A percentile compares a stretch with the other conserved stretches of the same genome.
These are phyloP conservation scores for Auxenochlorella pyrenoidosa DNA, from an alignment of 139 green algal species.

Conservation along the genomic window DNA sequence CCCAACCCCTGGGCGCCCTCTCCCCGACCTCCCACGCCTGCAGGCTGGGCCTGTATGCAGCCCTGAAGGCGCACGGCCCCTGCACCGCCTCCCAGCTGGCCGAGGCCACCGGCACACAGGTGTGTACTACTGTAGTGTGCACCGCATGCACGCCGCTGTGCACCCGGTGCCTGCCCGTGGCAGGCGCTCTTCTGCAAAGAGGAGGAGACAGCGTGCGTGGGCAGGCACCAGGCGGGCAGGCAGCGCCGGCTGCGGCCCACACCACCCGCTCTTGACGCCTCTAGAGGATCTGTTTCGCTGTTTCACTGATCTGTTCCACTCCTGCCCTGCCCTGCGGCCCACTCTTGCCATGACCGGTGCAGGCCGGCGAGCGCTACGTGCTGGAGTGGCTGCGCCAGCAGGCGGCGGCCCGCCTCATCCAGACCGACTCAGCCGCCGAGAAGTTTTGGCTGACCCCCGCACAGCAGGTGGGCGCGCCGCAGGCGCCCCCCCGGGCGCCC, in stretches of 20 bases:
- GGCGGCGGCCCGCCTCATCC: conserved; percentile 8
- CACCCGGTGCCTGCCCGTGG: background rate
- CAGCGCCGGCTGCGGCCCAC: background rate
- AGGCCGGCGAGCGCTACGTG: conserved; percentile 20
- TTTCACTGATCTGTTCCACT: no score
- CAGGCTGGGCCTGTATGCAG: conserved; percentile 39
- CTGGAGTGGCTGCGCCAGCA: conserved; percentile 47
- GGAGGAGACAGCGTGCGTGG: no score
- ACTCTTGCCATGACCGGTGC: background rate
- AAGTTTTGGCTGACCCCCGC: conserved; percentile 38
- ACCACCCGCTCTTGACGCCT: no score
- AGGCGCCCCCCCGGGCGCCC: no score
- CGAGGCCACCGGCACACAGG: background rate
- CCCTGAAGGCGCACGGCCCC: conserved; percentile 27
- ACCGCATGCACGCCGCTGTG: background rate
- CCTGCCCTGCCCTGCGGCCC: no score
- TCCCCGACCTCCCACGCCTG: background rate
- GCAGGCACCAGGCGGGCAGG: background rate
- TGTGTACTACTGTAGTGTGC: background rate
- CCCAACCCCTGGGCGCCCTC: background rate
- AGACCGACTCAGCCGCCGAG: background rate
- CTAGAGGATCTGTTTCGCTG: no score
- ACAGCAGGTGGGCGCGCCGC: background rate
- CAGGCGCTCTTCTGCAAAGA: background rate
- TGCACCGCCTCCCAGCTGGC: conserved; percentile 30